Evolutionary conservation across 2,329 filamentous ascomycete genomes (phyloP).

Genomic region (Lachnellula hyalina): DNA sequence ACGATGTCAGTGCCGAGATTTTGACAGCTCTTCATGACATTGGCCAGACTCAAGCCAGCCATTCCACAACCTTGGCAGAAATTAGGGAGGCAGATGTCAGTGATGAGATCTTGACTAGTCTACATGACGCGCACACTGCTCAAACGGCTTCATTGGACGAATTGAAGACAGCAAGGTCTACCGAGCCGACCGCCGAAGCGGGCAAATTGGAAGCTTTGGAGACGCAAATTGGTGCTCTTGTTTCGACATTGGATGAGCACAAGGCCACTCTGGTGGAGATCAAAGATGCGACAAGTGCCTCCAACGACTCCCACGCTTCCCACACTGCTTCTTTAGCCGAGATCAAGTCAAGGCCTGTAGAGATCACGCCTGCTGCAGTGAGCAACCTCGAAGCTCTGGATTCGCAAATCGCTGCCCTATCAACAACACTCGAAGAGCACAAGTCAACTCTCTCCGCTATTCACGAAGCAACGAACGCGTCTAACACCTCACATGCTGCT

Average conservation of each 20-base stretch:
- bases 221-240: conserved; percentile 12
- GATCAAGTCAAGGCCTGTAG: conserved; percentile 9
- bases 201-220: conserved; percentile 9
- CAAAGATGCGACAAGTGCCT: conserved; percentile 7
- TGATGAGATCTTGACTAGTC: conserved; percentile 28
- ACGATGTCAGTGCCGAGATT: conserved; percentile 30
- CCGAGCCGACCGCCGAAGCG: conserved; percentile 3
- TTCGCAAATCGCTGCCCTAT: conserved; percentile 2
- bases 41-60: conserved; percentile 17
- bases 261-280: conserved; percentile 11
- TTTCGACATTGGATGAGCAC: conserved; percentile 16
- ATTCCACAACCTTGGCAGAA: conserved; percentile 20
- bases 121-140: conserved; percentile 21
- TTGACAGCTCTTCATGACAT: conserved; percentile 27
- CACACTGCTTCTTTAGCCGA: conserved; percentile 6
- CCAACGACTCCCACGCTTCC: conserved; percentile 8
- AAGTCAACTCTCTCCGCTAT: conserved; percentile 4
- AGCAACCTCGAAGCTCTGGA: neutral
- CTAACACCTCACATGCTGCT: neutral
- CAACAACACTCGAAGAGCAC: conserved; percentile 8
- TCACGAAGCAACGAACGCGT: conserved; percentile 3
- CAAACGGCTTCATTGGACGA: conserved; percentile 17
- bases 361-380: neutral
- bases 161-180: conserved; percentile 14
- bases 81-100: conserved; percentile 27